phyloP scores from a whole-genome alignment of 169 alveolate species.

The Cryptosporidium sp. region DNA sequence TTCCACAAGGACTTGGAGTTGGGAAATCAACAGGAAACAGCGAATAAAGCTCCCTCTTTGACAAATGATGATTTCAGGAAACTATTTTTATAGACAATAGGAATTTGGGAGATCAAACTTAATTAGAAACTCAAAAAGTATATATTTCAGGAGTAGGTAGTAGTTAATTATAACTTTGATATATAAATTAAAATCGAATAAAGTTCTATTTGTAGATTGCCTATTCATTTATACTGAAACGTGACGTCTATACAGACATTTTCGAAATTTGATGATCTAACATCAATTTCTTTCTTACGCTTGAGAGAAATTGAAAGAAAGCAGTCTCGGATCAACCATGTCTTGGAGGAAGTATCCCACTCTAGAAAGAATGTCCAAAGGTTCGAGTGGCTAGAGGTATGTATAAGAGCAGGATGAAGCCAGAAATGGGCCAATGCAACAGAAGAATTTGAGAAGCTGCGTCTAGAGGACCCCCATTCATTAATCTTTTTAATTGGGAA shows the following conservation, averaged over 20 bases:
- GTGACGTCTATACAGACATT: constrained; percentile 13
- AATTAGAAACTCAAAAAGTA: not conserved
- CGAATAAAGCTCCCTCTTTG: not conserved
- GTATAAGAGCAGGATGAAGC: constrained; percentile 63
- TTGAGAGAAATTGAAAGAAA: constrained; percentile 26
- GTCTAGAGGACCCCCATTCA: constrained; percentile 45
- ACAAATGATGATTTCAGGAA: constrained; percentile 69
- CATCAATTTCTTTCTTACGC: constrained; percentile 15
- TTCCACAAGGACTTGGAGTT: not conserved
- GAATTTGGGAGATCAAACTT: not conserved
- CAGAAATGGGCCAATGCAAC: constrained; percentile 62
- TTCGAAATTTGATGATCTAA: constrained; percentile 32
- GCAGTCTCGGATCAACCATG: constrained; percentile 46
- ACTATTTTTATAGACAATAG: not conserved
- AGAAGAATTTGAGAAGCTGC: constrained; percentile 18
- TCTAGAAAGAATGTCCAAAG: constrained; percentile 58
- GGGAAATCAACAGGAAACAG: not conserved
- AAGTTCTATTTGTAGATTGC: not conserved
- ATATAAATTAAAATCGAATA: not conserved
- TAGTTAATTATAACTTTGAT: not conserved
- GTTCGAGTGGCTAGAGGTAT: constrained; percentile 32
- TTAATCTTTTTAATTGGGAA: constrained; percentile 53
- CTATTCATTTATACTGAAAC: constrained; percentile 30
- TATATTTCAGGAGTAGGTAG: not conserved
- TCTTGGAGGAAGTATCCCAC: constrained; percentile 30